These are phyloP conservation scores for Starmerella bombi DNA, from an alignment of 805 yeast species.

Conservation along the genomic window DNA sequence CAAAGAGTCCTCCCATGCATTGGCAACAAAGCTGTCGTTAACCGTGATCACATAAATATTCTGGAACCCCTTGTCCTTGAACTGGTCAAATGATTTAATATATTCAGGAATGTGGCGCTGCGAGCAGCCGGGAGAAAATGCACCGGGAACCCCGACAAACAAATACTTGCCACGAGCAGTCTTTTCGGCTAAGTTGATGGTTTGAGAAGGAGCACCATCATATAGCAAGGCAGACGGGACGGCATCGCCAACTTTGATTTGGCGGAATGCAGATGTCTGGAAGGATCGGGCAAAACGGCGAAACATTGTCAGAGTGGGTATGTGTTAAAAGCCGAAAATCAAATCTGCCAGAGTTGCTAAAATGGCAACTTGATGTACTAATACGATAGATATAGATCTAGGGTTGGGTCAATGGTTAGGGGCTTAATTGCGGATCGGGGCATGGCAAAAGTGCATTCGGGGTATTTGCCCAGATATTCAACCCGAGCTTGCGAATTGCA, in stretches of 20 bases:
- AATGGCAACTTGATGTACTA: no score
- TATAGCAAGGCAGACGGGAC: conserved; percentile 45
- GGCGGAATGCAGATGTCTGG: conserved; percentile 21
- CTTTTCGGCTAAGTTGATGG: conserved; percentile 41
- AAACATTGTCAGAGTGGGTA: no score
- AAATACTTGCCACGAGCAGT: conserved; percentile 38
- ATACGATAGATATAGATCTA: no score
- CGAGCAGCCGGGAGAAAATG: conserved; percentile 70
- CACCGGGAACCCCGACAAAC: conserved; percentile 57
- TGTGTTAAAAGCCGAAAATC: no score
- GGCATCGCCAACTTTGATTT: conserved; percentile 43
- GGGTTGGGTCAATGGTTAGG: no score
- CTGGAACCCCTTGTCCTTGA: conserved; percentile 53
- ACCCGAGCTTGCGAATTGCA: no score
- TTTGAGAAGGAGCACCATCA: conserved; percentile 54
- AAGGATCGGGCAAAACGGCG: conserved; percentile 9
- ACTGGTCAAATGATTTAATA: conserved; percentile 37
- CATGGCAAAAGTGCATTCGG: no score
- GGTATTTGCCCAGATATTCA: no score
- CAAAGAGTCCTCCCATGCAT: conserved; percentile 55
- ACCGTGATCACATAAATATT: conserved; percentile 59
- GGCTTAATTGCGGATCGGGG: no score
- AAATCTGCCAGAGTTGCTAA: no score
- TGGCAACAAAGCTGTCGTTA: conserved; percentile 75
- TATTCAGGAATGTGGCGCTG: conserved; percentile 65